Conservation (phyloP, 2,329 filamentous ascomycete genomes). For the Hortaea werneckii region DNA sequence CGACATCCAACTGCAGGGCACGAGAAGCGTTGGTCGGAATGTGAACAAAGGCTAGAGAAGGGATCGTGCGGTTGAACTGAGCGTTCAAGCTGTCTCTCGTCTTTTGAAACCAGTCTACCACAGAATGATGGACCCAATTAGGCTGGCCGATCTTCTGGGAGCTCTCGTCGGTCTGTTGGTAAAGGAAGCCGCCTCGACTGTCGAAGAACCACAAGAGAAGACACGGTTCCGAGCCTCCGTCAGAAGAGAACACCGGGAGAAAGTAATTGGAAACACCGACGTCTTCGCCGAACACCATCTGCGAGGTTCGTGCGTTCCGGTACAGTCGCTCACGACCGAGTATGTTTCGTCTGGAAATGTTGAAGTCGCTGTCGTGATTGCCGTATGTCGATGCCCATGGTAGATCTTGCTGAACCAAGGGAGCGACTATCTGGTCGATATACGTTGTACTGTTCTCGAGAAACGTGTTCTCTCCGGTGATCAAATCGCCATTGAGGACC, state of each 20-base stretch:
- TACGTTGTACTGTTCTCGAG: constrained; percentile 47
- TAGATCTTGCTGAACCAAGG: constrained; percentile 45
- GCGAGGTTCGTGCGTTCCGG: constrained; percentile 31
- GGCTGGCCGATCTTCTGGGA: constrained; percentile 24
- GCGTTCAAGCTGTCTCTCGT: constrained; percentile 14
- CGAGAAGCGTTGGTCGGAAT: constrained; percentile 39
- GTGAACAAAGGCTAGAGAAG: constrained; percentile 46
- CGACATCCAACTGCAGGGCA: constrained; percentile 28
- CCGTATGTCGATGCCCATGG: constrained; percentile 61
- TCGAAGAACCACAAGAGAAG: constrained; percentile 65
- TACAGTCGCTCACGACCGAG: constrained; percentile 31
- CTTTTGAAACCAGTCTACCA: constrained; percentile 36
- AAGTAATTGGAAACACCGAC: constrained; percentile 46
- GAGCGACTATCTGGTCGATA: constrained; percentile 49
- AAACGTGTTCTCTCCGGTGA: constrained; percentile 56
- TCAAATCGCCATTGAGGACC: constrained; percentile 60
- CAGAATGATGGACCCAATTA: constrained; percentile 37
- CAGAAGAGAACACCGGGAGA: constrained; percentile 37
- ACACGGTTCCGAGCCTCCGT: constrained; percentile 34
- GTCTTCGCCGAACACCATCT: constrained; percentile 30
- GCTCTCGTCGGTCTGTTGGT: constrained; percentile 27
- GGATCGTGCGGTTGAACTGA: constrained; percentile 24
- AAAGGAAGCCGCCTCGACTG: constrained; percentile 47
- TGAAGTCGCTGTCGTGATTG: constrained; percentile 56
- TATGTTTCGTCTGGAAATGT: constrained; percentile 41